Percentiles rank a stretch among this genome's conserved stretches.
These are phyloP conservation scores for Phytophthora ohioensis DNA, from an alignment of 352 stramenopile genomes.

Conservation along the genomic window DNA sequence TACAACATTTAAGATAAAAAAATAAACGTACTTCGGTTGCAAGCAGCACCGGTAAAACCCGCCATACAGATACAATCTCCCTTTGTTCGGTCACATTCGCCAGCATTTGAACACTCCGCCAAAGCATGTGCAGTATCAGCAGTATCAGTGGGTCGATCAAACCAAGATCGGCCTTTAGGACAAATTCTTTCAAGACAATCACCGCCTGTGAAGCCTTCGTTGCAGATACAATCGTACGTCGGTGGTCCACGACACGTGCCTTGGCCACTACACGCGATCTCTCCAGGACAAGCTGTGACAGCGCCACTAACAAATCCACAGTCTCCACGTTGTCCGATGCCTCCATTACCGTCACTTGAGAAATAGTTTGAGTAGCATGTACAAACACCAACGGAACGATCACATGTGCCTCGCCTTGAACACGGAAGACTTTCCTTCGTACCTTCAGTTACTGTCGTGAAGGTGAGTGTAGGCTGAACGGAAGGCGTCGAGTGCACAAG, in stretches of 20 bases:
- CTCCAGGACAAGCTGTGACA: slow-evolving; percentile 72
- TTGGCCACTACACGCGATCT: slow-evolving; percentile 79
- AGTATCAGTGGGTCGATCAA: slow-evolving; percentile 55
- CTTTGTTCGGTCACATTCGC: slow-evolving; percentile 70
- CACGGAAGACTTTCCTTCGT: slow-evolving; percentile 92
- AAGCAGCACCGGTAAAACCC: slow-evolving; percentile 76
- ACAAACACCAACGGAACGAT: slow-evolving; percentile 78
- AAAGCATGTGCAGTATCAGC: slow-evolving; percentile 63
- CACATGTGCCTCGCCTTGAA: slow-evolving; percentile 88
- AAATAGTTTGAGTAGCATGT: slow-evolving; percentile 89
- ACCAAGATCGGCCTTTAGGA: slow-evolving; percentile 76
- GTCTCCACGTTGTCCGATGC: slow-evolving; percentile 89
- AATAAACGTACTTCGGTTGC: slow-evolving; percentile 63
- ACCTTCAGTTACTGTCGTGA: slow-evolving; percentile 73
- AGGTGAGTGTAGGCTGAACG: slow-evolving; percentile 49
- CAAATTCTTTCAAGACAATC: slow-evolving; percentile 79
- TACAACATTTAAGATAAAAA: slow-evolving; percentile 2
- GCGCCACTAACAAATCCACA: slow-evolving; percentile 84
- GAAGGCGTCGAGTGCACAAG: slow-evolving; percentile 66
- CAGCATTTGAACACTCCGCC: slow-evolving; percentile 80
- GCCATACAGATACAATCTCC: slow-evolving; percentile 71
- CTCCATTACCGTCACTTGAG: slow-evolving; percentile 81
- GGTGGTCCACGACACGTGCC: slow-evolving; percentile 75
- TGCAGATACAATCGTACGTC: slow-evolving; percentile 84
- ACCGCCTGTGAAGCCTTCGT: slow-evolving; percentile 75